Percentiles rank a stretch among this genome's conserved stretches.
These are phyloP conservation scores for Komagataella mondaviorum DNA, from an alignment of 805 yeast species.

Conservation along the genomic window DNA sequence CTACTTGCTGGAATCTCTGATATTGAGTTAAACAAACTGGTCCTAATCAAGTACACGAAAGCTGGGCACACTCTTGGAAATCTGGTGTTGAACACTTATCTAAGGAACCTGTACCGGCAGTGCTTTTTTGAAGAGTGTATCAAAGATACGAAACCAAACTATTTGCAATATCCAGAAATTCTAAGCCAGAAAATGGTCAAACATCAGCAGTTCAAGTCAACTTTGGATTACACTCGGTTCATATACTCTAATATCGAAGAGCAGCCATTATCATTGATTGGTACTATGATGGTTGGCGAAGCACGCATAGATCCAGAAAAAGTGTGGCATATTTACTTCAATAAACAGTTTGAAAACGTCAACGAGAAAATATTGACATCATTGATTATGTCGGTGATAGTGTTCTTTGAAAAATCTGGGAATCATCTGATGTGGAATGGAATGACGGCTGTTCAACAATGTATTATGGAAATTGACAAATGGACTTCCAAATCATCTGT, in stretches of 20 bases:
- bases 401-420: background rate
- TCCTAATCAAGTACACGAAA: background rate
- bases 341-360: background rate
- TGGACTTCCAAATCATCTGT: conserved; percentile 20
- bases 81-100: background rate
- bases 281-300: background rate
- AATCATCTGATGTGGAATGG: conserved; percentile 27
- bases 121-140: background rate
- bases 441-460: conserved; percentile 43
- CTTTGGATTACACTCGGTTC: background rate
- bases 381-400: background rate
- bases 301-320: background rate
- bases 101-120: background rate
- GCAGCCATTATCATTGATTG: background rate
- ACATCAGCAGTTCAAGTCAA: background rate
- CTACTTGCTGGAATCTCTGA: background rate
- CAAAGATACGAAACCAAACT: background rate
- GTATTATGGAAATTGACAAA: conserved; percentile 40
- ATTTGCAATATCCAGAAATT: background rate
- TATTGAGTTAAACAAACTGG: background rate
- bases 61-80: background rate
- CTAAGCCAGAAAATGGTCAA: background rate
- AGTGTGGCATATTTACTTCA: background rate
- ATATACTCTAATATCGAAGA: background rate
- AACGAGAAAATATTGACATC: background rate